Conservation (phyloP, 2,329 filamentous ascomycete genomes). For the Neofusicoccum parvum region DNA sequence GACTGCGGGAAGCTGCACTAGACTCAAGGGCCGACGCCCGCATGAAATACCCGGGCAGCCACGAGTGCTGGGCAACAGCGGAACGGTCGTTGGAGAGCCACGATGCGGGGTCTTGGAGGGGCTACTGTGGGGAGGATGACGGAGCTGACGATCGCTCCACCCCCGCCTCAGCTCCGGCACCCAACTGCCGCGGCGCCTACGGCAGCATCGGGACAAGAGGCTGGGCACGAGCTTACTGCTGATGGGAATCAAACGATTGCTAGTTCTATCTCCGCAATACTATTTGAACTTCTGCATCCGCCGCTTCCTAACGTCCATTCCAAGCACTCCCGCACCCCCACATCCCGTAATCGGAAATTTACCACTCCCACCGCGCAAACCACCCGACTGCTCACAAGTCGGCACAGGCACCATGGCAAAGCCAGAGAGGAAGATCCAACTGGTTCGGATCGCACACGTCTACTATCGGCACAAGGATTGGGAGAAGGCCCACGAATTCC, state of each 20-base stretch:
- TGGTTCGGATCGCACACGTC: conserved; percentile 23
- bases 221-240: not conserved
- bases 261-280: conserved; percentile 7
- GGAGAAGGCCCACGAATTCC: conserved; percentile 24
- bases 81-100: not conserved
- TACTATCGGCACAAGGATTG: conserved; percentile 26
- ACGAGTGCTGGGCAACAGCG: not conserved
- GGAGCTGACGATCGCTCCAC: conserved; percentile 19
- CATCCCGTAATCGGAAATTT: not conserved
- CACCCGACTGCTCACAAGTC: not conserved
- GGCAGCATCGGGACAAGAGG: not conserved
- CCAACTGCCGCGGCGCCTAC: conserved; percentile 14
- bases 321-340: not conserved
- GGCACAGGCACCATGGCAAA: conserved; percentile 3
- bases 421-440: conserved; percentile 17
- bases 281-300: conserved; percentile 4
- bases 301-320: not conserved
- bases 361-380: not conserved
- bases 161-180: conserved; percentile 13
- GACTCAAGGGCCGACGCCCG: not conserved
- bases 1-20: not conserved
- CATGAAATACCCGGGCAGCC: not conserved
- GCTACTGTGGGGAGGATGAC: conserved; percentile 17
- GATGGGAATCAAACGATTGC: not conserved
- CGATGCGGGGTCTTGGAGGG: conserved; percentile 15